Evolutionary conservation across 257 asterid species (phyloP), one percentile per base, ranked within the genome.

Genomic region (Scutellaria baicalensis): DNA sequence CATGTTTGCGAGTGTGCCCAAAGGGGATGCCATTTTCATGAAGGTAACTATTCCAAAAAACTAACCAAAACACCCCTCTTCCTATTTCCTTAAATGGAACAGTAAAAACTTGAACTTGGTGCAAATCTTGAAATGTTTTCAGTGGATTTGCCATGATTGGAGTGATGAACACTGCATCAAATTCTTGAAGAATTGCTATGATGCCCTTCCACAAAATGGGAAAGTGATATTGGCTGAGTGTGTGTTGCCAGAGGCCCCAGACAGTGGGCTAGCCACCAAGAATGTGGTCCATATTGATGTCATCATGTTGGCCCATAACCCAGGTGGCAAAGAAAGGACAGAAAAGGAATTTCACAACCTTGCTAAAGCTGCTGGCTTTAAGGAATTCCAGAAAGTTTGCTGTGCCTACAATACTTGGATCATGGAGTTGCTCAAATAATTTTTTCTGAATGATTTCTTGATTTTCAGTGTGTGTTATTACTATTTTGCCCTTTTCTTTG

Each of bases 61-160:
- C 64, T 68, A 14, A 52, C 64, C 72, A 62, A 66, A 57, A 33
- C 4, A 45, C 61, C 68, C 75, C 69, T 71, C 42, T 6, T 8
- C 18, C 6, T 7, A 36, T 48, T n/a, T 21, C 1, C 2, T n/a
- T 14, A 0, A 13, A 12, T 27, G 8, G 1, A 9, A 10, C 3
- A 20, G 6, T 0, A 4, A 31, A 0, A 12, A 33, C 40, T 18
- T 12, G 6, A 17, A 12, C 0, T 43, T 54, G 14, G 1, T 13
- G 33, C 16, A 5, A 8, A 13, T 31, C 0, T 56, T 5, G 2
- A 59, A n/a, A n/a, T 33, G 36, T n/a, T 60, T 81, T 73, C 75
- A 92, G 98, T 93, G 97, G 97, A 90, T 93, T 10, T 87, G 93
- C 35, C 98, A 93, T 52, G 96, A 93, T 27, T 93, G 98, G 98